phyloP scores from a whole-genome alignment of 495 filamentous ascomycete species.

The Daldinia bambusicola region DNA sequence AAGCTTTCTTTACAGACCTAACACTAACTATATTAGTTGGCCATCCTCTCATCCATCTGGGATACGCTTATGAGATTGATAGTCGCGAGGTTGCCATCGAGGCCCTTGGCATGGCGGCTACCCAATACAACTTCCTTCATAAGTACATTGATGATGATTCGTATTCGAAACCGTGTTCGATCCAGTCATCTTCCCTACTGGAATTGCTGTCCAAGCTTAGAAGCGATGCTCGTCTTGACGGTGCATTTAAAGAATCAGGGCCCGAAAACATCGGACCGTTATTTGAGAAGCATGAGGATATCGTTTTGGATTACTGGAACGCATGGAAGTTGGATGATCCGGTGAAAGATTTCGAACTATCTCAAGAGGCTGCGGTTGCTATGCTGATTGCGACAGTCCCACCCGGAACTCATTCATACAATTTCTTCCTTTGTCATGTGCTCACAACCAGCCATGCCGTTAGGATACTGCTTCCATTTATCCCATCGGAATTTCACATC shows the following conservation, averaged over 20 bases:
- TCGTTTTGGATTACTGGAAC: slow-evolving; percentile 86
- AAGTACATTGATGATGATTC: slow-evolving; percentile 79
- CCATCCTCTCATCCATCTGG: slow-evolving; percentile 88
- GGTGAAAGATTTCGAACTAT: slow-evolving; percentile 76
- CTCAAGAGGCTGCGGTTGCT: slow-evolving; percentile 77
- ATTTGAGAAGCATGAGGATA: slow-evolving; percentile 73
- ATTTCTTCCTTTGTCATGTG: slow-evolving; percentile 86
- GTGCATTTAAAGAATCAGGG: slow-evolving; percentile 67
- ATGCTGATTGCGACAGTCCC: slow-evolving; percentile 72
- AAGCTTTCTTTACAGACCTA: background rate
- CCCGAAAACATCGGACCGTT: slow-evolving; percentile 72
- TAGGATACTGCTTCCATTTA: slow-evolving; percentile 80
- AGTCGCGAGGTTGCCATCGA: slow-evolving; percentile 86
- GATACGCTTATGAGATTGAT: slow-evolving; percentile 85
- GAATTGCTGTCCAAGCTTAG: slow-evolving; percentile 74
- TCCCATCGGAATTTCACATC: slow-evolving; percentile 78
- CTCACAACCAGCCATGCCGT: slow-evolving; percentile 89
- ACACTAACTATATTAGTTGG: slow-evolving; percentile 67
- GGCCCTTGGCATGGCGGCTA: slow-evolving; percentile 74
- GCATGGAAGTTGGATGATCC: slow-evolving; percentile 76
- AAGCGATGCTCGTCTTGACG: slow-evolving; percentile 64
- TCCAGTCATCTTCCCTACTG: slow-evolving; percentile 65
- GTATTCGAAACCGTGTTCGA: slow-evolving; percentile 66
- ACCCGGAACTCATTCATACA: slow-evolving; percentile 70
- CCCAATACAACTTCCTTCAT: slow-evolving; percentile 79